A percentile compares a stretch with the other conserved stretches of the same genome.
Conservation (phyloP, 257 asterid species). For the Cinchona pubescens region DNA sequence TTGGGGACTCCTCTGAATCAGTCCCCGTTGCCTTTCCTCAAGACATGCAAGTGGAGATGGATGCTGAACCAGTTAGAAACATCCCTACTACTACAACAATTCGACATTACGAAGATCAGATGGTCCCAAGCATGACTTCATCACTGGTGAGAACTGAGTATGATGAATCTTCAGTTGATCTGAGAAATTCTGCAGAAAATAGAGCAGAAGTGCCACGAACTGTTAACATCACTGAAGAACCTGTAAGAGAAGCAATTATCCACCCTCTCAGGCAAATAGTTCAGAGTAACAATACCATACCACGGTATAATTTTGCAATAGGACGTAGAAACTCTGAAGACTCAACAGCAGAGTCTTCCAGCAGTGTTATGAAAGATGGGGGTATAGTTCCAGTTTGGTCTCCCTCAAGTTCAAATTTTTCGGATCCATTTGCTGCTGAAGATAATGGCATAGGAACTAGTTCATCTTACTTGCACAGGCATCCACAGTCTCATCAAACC, state of each 20-base stretch:
- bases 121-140: conserved; percentile 92
- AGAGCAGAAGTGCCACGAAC: conserved; percentile 85
- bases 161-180: conserved; percentile 52
- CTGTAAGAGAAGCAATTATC: conserved; percentile 29
- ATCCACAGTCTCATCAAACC: conserved; percentile 68
- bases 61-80: conserved; percentile 52
- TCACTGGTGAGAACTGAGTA: conserved; percentile 59
- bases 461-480: conserved; percentile 66
- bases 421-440: conserved; percentile 58
- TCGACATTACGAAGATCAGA: conserved; percentile 71
- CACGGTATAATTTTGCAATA: conserved; percentile 29
- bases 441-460: conserved; percentile 47
- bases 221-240: conserved; percentile 40
- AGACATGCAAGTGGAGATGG: conserved; percentile 65
- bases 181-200: conserved; percentile 40
- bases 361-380: conserved; percentile 51
- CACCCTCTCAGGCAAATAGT: conserved; percentile 22
- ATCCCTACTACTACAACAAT: conserved; percentile 28
- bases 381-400: conserved; percentile 94
- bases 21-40: conserved; percentile 70
- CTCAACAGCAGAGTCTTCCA: conserved; percentile 87
- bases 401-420: conserved; percentile 58
- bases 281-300: conserved; percentile 23
- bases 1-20: conserved; percentile 85
- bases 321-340: conserved; percentile 66